Percentiles rank a stretch among this genome's conserved stretches.
Conservation (phyloP, 1,284 basidiomycete species). For the Caloboletus firmus region DNA sequence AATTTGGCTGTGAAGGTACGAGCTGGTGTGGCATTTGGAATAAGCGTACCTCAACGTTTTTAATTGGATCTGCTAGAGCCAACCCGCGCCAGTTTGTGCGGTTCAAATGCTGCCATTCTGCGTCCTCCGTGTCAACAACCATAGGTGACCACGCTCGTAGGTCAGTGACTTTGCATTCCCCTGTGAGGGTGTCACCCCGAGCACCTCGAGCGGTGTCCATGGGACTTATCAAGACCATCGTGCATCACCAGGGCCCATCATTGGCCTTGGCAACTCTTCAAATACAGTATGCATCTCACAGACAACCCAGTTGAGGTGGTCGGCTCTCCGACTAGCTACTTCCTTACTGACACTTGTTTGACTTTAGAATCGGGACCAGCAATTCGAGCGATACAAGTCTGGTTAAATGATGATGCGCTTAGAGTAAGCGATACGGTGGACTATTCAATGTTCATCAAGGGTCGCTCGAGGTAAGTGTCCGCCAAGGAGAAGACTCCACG, state of each 20-base stretch:
- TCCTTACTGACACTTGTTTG: background rate
- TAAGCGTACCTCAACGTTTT: slow-evolving; percentile 65
- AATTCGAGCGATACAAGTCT: background rate
- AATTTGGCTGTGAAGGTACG: background rate
- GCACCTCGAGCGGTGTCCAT: background rate
- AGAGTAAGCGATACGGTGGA: background rate
- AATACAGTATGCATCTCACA: too few relatives aligned
- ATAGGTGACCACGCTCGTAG: slow-evolving; percentile 2
- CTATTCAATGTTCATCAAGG: background rate
- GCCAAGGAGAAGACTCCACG: background rate
- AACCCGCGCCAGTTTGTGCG: slow-evolving; percentile 67
- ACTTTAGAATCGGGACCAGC: background rate
- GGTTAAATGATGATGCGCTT: too few relatives aligned
- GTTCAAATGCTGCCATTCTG: slow-evolving; percentile 62
- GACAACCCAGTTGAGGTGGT: too few relatives aligned
- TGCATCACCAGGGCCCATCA: too few relatives aligned
- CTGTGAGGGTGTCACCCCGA: background rate
- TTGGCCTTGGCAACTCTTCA: background rate
- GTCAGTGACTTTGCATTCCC: too few relatives aligned
- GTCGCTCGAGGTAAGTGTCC: background rate
- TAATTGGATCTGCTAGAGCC: slow-evolving; percentile 75
- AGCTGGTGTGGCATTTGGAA: background rate
- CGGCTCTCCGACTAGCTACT: too few relatives aligned
- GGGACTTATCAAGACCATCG: background rate
- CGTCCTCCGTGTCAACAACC: slow-evolving; percentile 35